Conservation (phyloP, 2,329 filamentous ascomycete genomes). For the Arachnomyces sp. region DNA sequence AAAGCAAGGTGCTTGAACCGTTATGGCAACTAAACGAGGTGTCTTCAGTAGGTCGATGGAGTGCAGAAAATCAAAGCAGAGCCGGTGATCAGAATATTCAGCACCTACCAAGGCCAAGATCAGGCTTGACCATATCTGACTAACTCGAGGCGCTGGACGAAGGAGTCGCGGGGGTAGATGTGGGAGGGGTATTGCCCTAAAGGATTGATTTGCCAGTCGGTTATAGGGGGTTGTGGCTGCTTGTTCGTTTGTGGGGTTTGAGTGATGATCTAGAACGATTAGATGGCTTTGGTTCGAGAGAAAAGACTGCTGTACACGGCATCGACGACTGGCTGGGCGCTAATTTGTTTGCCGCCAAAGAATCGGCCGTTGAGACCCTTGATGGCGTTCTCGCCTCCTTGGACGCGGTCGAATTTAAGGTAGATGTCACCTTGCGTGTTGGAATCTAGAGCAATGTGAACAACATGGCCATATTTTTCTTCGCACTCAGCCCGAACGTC, state of each 20-base stretch:
- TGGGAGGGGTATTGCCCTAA: too few species aligned
- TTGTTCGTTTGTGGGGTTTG: too few species aligned
- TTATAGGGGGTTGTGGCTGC: too few species aligned
- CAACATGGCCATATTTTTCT: constrained; percentile 90
- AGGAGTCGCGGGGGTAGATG: background rate
- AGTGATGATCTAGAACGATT: constrained; percentile 22
- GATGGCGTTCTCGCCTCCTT: constrained; percentile 94
- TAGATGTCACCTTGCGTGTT: constrained; percentile 96
- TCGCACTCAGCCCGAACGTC: constrained; percentile 91
- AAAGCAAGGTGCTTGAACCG: too few species aligned
- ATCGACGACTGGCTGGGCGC: constrained; percentile 91
- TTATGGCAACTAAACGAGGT: too few species aligned
- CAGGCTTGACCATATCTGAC: background rate
- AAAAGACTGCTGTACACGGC: constrained; percentile 98
- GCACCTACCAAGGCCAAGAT: background rate
- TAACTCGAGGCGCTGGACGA: background rate
- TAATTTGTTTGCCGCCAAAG: constrained; percentile 89
- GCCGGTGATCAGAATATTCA: too few species aligned
- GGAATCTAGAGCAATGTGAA: constrained; percentile 90
- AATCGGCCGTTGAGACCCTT: constrained; percentile 94
- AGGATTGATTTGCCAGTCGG: too few species aligned
- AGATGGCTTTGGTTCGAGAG: constrained; percentile 75
- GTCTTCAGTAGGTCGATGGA: too few species aligned
- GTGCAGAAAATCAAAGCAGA: too few species aligned
- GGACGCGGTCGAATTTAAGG: constrained; percentile 93